Base-by-base conservation (phyloP, 129 eudicot genomes). In the Calendula officinalis region DNA sequence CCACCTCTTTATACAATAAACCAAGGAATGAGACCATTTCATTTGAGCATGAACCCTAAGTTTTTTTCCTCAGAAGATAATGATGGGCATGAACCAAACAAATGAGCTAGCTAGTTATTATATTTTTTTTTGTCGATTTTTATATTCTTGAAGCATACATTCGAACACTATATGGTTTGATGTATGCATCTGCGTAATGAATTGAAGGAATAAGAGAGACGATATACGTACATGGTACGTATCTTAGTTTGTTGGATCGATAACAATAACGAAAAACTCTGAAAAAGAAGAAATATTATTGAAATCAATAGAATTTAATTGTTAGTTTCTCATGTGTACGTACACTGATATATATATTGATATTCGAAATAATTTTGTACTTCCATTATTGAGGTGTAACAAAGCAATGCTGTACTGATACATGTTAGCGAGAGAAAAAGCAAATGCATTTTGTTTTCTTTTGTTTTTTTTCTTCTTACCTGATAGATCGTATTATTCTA, bases 31-130 rank as follows among this genome's bases (percentile, higher is more conserved):
- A 52, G 80, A 56, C 89, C 89, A 3, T 75, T 74, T 53, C 77
- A 77, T 35, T 74, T 84, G 81, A 75, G 74, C 77, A 77, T 74
- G 82, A 80, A 71, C 61, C 75, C 86, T 33, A 77, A 77, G 55
- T 68, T 64, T 46, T 75, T 77, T 56, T 67, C 83, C 47, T 77
- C 80, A 5, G 80, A 77, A 44, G 61, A 73, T 11, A 53, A 48
- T 48, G 73, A 53, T 40, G 85, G 53, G 30, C 67, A 62, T 65
- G 71, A 41, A 65, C 61, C 68, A 60, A 67, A 72, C 67, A 73
- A 83, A 65, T 66, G 82, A 79, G 71, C 48, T 49, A 35, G 53
- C n/a, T 22, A 22, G 30, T 22, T 0, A 22, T 22, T 22, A 0
- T 35, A 32, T 10, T 6, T 8, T 57, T 69, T 7, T 40, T 73